Evolutionary conservation across 441 rosid genomes (phyloP).

Genomic region (Eruca vesicaria): DNA sequence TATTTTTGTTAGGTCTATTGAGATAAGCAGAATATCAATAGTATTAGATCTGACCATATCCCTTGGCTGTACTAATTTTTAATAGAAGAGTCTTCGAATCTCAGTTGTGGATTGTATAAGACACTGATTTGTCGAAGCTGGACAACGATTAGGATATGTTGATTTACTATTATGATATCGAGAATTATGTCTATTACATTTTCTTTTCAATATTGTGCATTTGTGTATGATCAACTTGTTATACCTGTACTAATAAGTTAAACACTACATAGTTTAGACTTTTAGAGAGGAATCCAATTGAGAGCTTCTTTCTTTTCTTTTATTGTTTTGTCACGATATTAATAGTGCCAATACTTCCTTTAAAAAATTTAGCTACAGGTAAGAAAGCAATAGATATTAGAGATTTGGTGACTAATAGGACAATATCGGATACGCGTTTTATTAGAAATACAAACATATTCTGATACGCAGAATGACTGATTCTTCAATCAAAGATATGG

Average conservation of each 20-base stretch:
- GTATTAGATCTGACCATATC: not conserved
- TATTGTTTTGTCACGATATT: not conserved
- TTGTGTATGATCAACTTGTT: not conserved
- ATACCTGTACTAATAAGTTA: not conserved
- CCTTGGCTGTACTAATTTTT: not conserved
- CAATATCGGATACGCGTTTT: not conserved
- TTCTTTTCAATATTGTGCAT: not conserved
- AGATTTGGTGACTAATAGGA: conserved; percentile 22
- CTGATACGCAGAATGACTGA: conserved; percentile 19
- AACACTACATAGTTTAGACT: not conserved
- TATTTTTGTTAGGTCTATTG: not conserved
- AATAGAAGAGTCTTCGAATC: not conserved
- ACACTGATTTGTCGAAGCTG: not conserved
- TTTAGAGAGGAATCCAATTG: not conserved
- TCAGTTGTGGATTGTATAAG: not conserved
- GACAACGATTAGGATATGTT: not conserved
- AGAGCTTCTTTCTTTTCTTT: not conserved
- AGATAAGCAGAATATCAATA: conserved; percentile 4
- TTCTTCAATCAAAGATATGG: conserved; percentile 27
- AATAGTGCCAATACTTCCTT: not conserved
- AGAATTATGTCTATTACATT: not conserved
- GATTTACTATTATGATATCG: not conserved
- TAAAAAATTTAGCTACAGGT: not conserved
- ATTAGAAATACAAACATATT: not conserved
- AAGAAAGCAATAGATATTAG: conserved; percentile 17